Conservation (phyloP, 2,329 filamentous ascomycete species). For the Pseudogymnoascus sp. region DNA sequence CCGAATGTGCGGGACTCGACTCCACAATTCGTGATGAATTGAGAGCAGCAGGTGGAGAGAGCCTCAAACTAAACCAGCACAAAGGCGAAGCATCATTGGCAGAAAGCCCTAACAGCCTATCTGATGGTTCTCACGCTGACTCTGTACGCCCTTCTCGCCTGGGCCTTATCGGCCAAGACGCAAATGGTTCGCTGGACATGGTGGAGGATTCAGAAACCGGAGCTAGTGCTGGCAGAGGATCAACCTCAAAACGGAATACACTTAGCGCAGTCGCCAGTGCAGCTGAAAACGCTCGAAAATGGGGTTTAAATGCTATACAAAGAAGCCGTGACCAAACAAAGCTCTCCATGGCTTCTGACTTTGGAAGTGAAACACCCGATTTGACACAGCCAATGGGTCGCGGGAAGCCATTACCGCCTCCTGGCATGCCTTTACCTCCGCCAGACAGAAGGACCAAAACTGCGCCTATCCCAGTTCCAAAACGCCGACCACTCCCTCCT, state of each 20-base stretch:
- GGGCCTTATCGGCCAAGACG: background rate
- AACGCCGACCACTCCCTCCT: slow-evolving; percentile 55
- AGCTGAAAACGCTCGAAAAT: slow-evolving; percentile 49
- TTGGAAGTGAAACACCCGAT: slow-evolving; percentile 17
- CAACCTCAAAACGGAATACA: slow-evolving; percentile 41
- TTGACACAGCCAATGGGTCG: slow-evolving; percentile 66
- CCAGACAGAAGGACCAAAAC: slow-evolving; percentile 55
- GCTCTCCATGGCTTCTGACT: slow-evolving; percentile 26
- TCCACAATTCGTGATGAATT: background rate
- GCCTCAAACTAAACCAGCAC: background rate
- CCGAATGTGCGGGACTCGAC: background rate
- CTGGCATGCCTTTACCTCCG: slow-evolving; percentile 68
- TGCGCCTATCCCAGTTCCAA: slow-evolving; percentile 50
- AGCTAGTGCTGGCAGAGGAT: slow-evolving; percentile 32
- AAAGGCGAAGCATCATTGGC: background rate
- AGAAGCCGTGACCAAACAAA: slow-evolving; percentile 35
- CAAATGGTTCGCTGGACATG: background rate
- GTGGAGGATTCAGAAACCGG: slow-evolving; percentile 4
- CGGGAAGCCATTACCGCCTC: slow-evolving; percentile 73
- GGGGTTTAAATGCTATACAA: slow-evolving; percentile 52
- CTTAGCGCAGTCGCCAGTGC: slow-evolving; percentile 49
- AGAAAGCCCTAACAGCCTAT: background rate
- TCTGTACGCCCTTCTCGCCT: background rate
- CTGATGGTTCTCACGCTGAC: background rate
- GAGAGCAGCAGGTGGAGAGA: background rate